Conservation (phyloP, 2,329 filamentous ascomycete species). For the Massarina eburnea region DNA sequence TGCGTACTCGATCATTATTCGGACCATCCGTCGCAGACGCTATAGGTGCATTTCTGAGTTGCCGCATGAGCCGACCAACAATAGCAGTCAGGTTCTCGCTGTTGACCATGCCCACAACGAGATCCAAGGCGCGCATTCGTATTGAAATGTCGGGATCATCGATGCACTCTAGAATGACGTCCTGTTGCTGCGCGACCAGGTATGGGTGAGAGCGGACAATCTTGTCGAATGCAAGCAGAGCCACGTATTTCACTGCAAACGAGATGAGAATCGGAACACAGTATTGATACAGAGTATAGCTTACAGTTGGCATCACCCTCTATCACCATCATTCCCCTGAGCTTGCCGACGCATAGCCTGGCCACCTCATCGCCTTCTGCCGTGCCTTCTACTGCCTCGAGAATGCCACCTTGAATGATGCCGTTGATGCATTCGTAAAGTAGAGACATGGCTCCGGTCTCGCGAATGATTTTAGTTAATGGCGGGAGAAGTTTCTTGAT, state of each 20-base stretch:
- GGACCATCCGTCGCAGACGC: slow-evolving; percentile 50
- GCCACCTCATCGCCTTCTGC: slow-evolving; percentile 90
- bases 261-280: slow-evolving; percentile 16
- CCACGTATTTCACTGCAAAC: slow-evolving; percentile 86
- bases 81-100: slow-evolving; percentile 81
- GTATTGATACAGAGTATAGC: slow-evolving; percentile 37
- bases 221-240: slow-evolving; percentile 90
- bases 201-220: slow-evolving; percentile 87
- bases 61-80: slow-evolving; percentile 82
- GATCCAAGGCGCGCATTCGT: slow-evolving; percentile 84
- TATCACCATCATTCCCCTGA: slow-evolving; percentile 90
- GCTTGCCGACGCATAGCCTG: slow-evolving; percentile 84
- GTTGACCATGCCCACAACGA: slow-evolving; percentile 92
- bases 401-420: slow-evolving; percentile 93
- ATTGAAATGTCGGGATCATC: slow-evolving; percentile 97
- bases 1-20: slow-evolving; percentile 50
- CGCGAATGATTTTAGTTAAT: slow-evolving; percentile 88
- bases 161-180: slow-evolving; percentile 94
- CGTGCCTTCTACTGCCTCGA: slow-evolving; percentile 78
- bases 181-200: slow-evolving; percentile 88
- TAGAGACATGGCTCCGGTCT: slow-evolving; percentile 95
- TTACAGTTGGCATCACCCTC: slow-evolving; percentile 90
- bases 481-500: slow-evolving; percentile 90
- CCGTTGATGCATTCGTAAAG: slow-evolving; percentile 98
- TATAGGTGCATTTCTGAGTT: slow-evolving; percentile 69